Evolutionary conservation across 345 rosid species (phyloP).

Genomic region (Mallotus nudiflorus): DNA sequence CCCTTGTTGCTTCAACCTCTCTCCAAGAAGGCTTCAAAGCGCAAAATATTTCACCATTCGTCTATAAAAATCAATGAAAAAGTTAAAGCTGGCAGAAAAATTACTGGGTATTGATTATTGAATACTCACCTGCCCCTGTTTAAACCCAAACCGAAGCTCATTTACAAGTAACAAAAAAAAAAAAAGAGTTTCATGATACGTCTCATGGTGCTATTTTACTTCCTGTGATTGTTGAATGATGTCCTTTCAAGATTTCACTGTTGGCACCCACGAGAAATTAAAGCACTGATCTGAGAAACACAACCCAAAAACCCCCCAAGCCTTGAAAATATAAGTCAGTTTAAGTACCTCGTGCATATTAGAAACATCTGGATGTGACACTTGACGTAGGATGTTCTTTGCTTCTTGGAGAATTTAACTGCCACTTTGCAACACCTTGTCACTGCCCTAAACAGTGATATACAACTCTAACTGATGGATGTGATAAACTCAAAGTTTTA

Average conservation of each 20-base stretch:
- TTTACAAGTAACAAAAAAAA: too few species aligned
- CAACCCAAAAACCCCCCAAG: neutral
- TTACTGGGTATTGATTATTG: too few species aligned
- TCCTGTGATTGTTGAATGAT: too few species aligned
- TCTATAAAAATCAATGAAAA: too few species aligned
- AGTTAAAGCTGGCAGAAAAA: too few species aligned
- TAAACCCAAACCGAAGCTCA: too few species aligned
- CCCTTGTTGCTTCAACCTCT: too few species aligned
- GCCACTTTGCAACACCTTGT: neutral
- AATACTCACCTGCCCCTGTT: too few species aligned
- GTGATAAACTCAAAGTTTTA: neutral
- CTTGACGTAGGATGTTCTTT: neutral
- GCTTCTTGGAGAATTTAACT: constrained; percentile 1
- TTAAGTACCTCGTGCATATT: neutral
- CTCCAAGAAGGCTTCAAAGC: too few species aligned
- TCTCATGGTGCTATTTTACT: too few species aligned
- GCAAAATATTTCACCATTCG: too few species aligned
- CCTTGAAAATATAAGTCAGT: neutral
- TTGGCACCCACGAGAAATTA: neutral
- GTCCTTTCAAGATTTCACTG: neutral
- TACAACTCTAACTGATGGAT: neutral
- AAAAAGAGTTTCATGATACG: too few species aligned
- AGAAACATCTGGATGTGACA: neutral
- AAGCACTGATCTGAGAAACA: neutral
- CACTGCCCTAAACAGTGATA: neutral